Evolutionary conservation across 2,329 filamentous ascomycete species (phyloP).

Genomic region (Trichophyton verrucosum): DNA sequence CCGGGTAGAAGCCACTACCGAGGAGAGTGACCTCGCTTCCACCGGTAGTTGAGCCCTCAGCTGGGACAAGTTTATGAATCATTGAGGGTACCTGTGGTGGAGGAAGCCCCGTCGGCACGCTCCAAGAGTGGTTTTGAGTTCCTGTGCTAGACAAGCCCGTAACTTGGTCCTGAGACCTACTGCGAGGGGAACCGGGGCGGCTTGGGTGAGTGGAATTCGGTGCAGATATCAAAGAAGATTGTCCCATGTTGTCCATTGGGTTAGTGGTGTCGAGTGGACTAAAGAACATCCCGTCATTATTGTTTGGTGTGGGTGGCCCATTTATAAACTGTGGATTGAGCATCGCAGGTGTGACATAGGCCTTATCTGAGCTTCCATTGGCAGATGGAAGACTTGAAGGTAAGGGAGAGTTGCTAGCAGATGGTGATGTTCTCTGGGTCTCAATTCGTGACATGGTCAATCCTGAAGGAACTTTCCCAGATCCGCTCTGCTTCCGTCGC

Average conservation of each 20-base stretch:
- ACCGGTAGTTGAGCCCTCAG: conserved; percentile 67
- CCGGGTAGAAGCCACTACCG: conserved; percentile 66
- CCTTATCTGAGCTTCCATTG: conserved; percentile 31
- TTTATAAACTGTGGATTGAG: conserved; percentile 41
- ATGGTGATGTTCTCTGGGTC: conserved; percentile 36
- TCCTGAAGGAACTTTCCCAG: conserved; percentile 56
- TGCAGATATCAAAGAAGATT: conserved; percentile 57
- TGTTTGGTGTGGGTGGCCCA: conserved; percentile 55
- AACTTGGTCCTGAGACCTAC: conserved; percentile 29
- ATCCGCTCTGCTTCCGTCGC: conserved; percentile 66
- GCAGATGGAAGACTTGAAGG: conserved; percentile 26
- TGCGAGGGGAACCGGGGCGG: conserved; percentile 58
- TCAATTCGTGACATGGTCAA: conserved; percentile 76
- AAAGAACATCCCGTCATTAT: conserved; percentile 48
- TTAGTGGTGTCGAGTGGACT: conserved; percentile 46
- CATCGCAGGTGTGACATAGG: conserved; percentile 35
- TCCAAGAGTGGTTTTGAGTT: conserved; percentile 40
- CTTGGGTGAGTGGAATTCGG: conserved; percentile 62
- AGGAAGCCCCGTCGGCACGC: conserved; percentile 39
- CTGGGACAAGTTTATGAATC: conserved; percentile 73
- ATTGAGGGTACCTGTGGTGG: conserved; percentile 45
- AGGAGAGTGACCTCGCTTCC: conserved; percentile 80
- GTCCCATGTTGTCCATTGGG: conserved; percentile 52
- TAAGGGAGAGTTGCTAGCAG: conserved; percentile 31
- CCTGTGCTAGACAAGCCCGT: conserved; percentile 27